Conservation (phyloP, 441 rosid species). For the Daphne laureola region DNA sequence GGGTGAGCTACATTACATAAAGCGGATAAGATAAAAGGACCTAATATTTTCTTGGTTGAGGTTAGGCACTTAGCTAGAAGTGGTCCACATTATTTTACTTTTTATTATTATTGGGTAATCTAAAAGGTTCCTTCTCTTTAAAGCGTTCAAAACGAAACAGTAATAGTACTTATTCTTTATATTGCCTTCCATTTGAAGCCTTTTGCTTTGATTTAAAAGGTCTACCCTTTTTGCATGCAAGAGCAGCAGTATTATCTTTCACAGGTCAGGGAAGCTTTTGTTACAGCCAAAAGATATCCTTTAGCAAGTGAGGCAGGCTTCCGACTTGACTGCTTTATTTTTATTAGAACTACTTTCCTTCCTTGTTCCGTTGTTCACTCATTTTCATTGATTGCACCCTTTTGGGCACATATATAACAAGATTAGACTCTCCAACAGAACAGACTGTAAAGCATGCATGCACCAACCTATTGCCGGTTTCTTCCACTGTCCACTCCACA, state of each 20-base stretch:
- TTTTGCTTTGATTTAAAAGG: background rate
- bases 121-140: background rate
- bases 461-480: conserved; percentile 22
- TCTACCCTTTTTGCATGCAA: background rate
- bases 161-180: conserved; percentile 1
- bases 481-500: conserved; percentile 15
- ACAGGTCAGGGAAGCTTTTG: background rate
- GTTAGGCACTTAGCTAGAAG: no score
- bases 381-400: background rate
- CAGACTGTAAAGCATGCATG: conserved; percentile 36
- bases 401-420: conserved; percentile 18
- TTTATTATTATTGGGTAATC: no score
- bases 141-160: background rate
- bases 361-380: no score
- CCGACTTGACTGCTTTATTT: conserved; percentile 4
- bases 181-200: background rate
- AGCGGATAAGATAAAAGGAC: no score
- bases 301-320: conserved; percentile 12
- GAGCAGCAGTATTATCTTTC: background rate
- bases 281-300: conserved; percentile 12
- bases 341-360: no score
- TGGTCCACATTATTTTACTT: no score
- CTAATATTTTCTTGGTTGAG: no score
- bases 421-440: conserved; percentile 40
- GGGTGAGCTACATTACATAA: background rate